phyloP scores from a whole-genome alignment of 2,329 filamentous ascomycete genomes.

The Parasarocladium wereldwijsianum region DNA sequence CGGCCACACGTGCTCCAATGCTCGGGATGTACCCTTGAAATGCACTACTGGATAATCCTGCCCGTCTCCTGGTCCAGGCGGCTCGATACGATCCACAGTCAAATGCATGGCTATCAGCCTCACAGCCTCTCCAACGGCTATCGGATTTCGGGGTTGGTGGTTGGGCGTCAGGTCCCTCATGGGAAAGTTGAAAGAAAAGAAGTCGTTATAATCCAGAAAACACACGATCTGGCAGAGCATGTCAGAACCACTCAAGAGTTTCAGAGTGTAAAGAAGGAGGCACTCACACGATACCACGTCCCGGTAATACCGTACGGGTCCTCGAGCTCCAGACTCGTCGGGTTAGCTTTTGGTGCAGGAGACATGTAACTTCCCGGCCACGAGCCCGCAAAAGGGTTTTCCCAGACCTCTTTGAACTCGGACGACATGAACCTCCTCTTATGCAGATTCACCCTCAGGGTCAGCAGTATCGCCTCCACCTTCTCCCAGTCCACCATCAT shows the following conservation, averaged over 20 bases:
- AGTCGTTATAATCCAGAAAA: constrained; percentile 54
- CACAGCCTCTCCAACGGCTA: constrained; percentile 51
- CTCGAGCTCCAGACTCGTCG: constrained; percentile 29
- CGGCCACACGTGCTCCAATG: constrained; percentile 50
- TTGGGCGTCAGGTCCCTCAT: constrained; percentile 21
- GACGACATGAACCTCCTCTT: constrained; percentile 29
- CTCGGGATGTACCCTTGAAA: constrained; percentile 48
- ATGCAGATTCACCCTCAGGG: constrained; percentile 48
- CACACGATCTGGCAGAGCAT: constrained; percentile 24
- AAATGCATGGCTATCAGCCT: constrained; percentile 57
- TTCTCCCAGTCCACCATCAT: constrained; percentile 66
- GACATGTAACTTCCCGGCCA: constrained; percentile 34
- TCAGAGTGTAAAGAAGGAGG: not conserved
- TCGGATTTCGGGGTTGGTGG: constrained; percentile 31
- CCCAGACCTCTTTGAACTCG: constrained; percentile 38
- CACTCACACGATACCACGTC: constrained; percentile 51
- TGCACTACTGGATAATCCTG: constrained; percentile 48
- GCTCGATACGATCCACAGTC: constrained; percentile 43
- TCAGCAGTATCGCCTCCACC: constrained; percentile 58
- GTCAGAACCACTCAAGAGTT: constrained; percentile 7
- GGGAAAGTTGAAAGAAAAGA: constrained; percentile 60
- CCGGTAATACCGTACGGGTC: constrained; percentile 62
- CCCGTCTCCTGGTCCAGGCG: constrained; percentile 41
- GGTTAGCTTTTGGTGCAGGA: constrained; percentile 18
- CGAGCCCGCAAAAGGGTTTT: constrained; percentile 38